These are phyloP conservation scores for Chlorella sp. DNA, from an alignment of 139 green algal species.

Conservation along the genomic window DNA sequence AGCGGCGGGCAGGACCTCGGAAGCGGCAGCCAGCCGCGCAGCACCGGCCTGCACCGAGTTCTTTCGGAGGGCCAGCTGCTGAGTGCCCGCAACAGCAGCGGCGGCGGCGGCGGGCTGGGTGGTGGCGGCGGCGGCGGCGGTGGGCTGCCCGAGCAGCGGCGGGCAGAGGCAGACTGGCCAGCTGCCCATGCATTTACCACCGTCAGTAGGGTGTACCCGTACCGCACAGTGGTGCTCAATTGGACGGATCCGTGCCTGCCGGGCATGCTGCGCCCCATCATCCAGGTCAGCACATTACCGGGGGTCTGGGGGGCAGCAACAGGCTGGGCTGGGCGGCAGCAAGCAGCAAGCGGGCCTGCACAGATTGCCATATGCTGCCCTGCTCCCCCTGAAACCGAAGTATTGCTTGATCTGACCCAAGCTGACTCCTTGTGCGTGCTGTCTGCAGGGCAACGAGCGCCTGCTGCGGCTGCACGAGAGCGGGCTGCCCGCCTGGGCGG, in stretches of 20 bases:
- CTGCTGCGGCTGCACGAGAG: constrained; percentile 85
- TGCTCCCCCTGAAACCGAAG: no score
- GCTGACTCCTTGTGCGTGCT: neutral
- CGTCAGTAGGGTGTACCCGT: constrained; percentile 23
- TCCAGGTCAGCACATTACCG: constrained; percentile 41
- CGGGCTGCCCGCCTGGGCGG: constrained; percentile 78
- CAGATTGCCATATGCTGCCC: no score
- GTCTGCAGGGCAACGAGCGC: constrained; percentile 68
- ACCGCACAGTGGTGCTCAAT: constrained; percentile 45
- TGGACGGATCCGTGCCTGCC: constrained; percentile 52
- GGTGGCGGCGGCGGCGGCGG: neutral
- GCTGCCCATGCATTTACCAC: constrained; percentile 29
- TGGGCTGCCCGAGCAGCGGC: neutral
- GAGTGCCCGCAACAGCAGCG: neutral
- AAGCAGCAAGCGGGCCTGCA: no score
- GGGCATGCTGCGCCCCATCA: constrained; percentile 43
- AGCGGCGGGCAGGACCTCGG: neutral
- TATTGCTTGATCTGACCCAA: no score
- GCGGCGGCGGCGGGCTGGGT: neutral
- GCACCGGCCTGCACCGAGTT: neutral
- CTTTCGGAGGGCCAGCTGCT: neutral
- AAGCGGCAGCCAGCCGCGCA: neutral
- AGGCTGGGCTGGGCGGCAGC: no score
- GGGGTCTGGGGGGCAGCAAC: no score
- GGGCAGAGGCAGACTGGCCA: neutral